Base-by-base conservation (phyloP, 306 rosid genomes). In the Quercus wislizeni region DNA sequence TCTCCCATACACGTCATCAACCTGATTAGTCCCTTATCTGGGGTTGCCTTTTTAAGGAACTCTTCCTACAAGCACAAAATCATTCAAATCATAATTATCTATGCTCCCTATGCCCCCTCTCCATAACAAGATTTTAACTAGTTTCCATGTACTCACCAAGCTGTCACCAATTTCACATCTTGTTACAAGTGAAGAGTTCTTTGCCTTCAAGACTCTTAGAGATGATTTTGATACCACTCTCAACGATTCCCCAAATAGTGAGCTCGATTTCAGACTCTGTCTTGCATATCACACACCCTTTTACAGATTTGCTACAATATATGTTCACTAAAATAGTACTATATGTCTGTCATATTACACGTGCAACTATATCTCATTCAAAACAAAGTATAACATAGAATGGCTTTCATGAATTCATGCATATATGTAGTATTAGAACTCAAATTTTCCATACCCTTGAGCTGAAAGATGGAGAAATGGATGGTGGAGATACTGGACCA, bases 121-220 rank as follows among this genome's bases (percentile, higher is more conserved):
- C 4, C 33, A 59, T 59, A 25, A 5, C 31, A 1, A 59, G 33
- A 23, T 59, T 59, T 11, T 25, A 49, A 59, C 65, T 20, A 6
- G 35, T 1, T 20, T 51, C 9, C 7, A 13, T 19, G 10, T 19
- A 83, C 97, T 89, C 81, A 93, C 99, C 97, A 96, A 63, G 84
- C 94, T 89, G 79, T 96, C 99, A 2, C 98, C 99, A 78, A 96
- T 89, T 80, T 80, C 98, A 62, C 97, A 90, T 90, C 87, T 91
- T 55, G 96, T 87, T 68, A 81, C 74, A 21, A 80, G 41, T 64
- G 94, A 86, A 71, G 81, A 55, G 70, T 62, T 81, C 85, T 78
- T 93, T 55, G 90, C 23, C 90, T 83, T 91, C 5, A 89, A 87
- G 80, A 86, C 81, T 80, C 84, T 90, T 0, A 83, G 68, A 38